These are phyloP conservation scores for Thraustochytrium striatum DNA, from an alignment of 352 stramenopile species.

Conservation along the genomic window DNA sequence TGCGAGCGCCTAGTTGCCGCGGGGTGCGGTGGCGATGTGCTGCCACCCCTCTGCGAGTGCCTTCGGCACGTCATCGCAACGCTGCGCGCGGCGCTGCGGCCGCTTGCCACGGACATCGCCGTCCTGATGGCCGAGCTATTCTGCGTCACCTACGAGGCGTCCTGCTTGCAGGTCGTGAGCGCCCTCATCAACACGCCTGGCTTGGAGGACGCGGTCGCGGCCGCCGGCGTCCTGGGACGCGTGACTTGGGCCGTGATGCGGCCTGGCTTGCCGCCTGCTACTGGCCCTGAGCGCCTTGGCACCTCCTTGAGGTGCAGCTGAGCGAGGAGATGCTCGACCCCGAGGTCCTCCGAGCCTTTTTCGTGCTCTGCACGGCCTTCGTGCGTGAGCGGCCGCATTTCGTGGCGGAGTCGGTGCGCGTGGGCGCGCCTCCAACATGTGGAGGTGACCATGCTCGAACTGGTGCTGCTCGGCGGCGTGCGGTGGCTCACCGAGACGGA, in stretches of 20 bases:
- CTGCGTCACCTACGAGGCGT: not conserved
- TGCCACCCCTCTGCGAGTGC: too few species aligned
- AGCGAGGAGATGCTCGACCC: not conserved
- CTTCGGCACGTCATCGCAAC: not conserved
- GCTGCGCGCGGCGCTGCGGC: not conserved
- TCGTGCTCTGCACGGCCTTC: not conserved
- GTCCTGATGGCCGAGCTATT: not conserved
- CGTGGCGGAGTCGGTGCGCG: not conserved
- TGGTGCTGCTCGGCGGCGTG: not conserved
- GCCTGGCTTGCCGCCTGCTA: too few species aligned
- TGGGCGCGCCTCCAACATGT: not conserved
- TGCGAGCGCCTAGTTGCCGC: too few species aligned
- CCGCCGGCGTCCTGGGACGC: not conserved
- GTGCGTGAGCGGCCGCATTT: not conserved
- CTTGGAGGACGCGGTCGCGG: not conserved
- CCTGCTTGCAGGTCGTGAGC: not conserved
- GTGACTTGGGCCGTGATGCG: not conserved
- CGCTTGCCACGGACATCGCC: slow-evolving; percentile 2
- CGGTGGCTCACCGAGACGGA: too few species aligned
- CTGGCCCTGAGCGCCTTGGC: not conserved
- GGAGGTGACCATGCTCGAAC: not conserved
- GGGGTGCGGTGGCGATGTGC: too few species aligned
- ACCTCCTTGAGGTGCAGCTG: not conserved
- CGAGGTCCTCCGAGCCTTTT: slow-evolving; percentile 11
- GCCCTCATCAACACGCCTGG: not conserved